Evolutionary conservation across 768 basidiomycete species (phyloP).

Genomic region (Lyophyllum decastes): DNA sequence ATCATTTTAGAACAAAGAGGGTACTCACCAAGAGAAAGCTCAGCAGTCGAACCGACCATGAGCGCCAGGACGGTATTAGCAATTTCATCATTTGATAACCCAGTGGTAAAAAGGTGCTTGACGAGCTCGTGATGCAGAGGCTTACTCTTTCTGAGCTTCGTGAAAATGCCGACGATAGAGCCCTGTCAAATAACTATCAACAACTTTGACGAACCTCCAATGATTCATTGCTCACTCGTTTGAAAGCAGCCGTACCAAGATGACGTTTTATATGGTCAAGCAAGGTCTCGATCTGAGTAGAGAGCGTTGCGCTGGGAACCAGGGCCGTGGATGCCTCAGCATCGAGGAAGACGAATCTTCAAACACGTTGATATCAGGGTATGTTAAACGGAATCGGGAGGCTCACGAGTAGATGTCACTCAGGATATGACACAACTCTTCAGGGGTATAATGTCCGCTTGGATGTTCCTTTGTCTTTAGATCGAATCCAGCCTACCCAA

Average conservation of each 20-base stretch:
- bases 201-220: neutral
- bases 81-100: constrained; percentile 58
- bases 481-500: constrained; percentile 64
- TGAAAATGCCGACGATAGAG: constrained; percentile 46
- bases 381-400: neutral
- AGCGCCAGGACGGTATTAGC: constrained; percentile 76
- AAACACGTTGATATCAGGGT: neutral
- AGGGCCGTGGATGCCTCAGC: constrained; percentile 60
- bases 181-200: constrained; percentile 31
- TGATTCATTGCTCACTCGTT: constrained; percentile 38
- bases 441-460: constrained; percentile 62
- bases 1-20: too few species aligned
- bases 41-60: constrained; percentile 65
- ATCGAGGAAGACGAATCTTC: constrained; percentile 77
- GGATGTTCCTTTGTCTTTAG: constrained; percentile 57
- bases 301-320: constrained; percentile 52
- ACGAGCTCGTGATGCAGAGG: constrained; percentile 46
- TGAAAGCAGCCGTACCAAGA: constrained; percentile 41
- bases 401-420: constrained; percentile 72
- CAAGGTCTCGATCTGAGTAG: constrained; percentile 53
- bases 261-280: constrained; percentile 55
- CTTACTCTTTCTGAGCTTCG: constrained; percentile 43
- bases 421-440: constrained; percentile 63
- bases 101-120: constrained; percentile 56
- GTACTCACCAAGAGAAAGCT: constrained; percentile 65